Evolutionary conservation across 1,284 basidiomycete genomes (phyloP), one percentile per base, ranked within the genome.

Genomic region (Moesziomyces aphidis): DNA sequence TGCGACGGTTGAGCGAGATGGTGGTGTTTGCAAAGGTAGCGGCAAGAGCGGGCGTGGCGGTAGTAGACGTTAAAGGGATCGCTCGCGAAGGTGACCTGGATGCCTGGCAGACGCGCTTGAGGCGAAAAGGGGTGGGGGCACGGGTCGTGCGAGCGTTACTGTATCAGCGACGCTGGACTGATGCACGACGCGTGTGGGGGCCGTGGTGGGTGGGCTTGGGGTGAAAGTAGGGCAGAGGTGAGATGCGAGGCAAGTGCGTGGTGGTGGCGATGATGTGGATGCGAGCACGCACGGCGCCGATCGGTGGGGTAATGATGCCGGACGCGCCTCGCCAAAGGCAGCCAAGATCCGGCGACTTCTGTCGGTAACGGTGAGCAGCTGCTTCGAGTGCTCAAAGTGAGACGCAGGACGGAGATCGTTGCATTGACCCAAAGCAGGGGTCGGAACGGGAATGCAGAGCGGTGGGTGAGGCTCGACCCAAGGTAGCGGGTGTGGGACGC

Each of bases 371-470:
- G 22, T 42, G 44, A 21, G n/a, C 50, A 45, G 42, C 17, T 52
- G 57, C 46, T 7, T 49, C 9, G 51, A 46, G n/a, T 22, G 8
- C 47, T 36, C 47, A 49, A 36, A 26, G 44, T 36, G 26, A 22
- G 36, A 52, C 19, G 26, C 49, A n/a, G 42, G 34, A 13, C 19
- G 10, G 43, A 31, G 55, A 54, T 50, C 47, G 26, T 53, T 36
- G 59, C 55, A 61, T 61, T 6, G 36, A 24, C 55, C 50, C 43
- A 13, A 11, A 3, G 31, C 31, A 61, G 65, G 59, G 55, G 42
- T 57, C 51, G 59, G 65, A 68, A 58, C 50, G 64, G 55, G 64
- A 67, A 67, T 67, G 64, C 23, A 17, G 51, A 11, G 17, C 44
- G 26, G 31, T 34, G 31, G 31, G 31, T 34, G 31, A 28, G 22